A percentile compares a stretch with the other conserved stretches of the same genome.
phyloP scores from a whole-genome alignment of 169 alveolate species.

The Plasmodium sp. region DNA sequence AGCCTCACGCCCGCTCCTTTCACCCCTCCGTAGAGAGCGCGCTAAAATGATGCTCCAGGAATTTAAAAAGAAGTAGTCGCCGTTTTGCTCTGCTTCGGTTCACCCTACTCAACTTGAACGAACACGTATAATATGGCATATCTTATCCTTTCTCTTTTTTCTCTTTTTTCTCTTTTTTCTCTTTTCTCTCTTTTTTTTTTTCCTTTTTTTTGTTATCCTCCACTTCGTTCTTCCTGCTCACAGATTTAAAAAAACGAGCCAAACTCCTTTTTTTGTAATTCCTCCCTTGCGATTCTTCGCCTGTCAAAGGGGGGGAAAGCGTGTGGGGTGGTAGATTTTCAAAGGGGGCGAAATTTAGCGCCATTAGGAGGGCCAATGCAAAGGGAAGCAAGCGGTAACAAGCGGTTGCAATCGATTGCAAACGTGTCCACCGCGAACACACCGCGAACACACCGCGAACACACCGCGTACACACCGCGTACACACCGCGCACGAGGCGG shows the following conservation, averaged over 20 bases:
- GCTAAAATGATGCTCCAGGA: conserved; percentile 51
- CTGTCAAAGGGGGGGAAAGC: neutral
- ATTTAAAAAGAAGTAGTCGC: conserved; percentile 23
- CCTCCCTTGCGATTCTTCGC: conserved; percentile 62
- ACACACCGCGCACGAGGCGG: neutral
- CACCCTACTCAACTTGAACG: neutral
- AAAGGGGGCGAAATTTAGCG: neutral
- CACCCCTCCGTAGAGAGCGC: conserved; percentile 9
- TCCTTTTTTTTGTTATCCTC: neutral
- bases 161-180: neutral
- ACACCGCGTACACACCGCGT: neutral
- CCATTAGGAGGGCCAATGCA: neutral
- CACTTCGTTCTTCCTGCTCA: neutral
- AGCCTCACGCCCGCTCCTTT: neutral
- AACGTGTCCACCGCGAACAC: neutral
- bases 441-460: neutral
- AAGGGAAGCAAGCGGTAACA: neutral
- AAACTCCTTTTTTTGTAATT: conserved; percentile 69
- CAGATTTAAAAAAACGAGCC: conserved; percentile 60
- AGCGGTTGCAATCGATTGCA: neutral
- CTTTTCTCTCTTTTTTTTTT: neutral
- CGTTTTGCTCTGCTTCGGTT: neutral
- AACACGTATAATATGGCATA: neutral
- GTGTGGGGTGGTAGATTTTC: neutral
- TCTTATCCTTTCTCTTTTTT: neutral